These are phyloP conservation scores for Leptographium flavum DNA, from an alignment of 2,329 filamentous ascomycete genomes.

Conservation along the genomic window DNA sequence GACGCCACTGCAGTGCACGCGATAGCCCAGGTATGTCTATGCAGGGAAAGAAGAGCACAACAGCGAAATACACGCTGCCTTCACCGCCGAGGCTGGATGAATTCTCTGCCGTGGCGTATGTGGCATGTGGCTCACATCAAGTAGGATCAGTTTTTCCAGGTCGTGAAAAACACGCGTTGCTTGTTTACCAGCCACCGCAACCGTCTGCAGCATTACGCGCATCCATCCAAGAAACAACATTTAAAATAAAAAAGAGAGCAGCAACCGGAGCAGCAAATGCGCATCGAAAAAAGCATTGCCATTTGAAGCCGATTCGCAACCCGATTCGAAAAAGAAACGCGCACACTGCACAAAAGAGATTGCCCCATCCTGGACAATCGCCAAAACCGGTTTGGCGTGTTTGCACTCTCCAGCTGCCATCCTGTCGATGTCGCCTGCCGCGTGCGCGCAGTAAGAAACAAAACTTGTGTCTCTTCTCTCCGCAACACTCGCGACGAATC, in stretches of 20 bases:
- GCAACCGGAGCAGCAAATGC: neutral
- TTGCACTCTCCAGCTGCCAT: neutral
- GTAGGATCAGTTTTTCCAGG: neutral
- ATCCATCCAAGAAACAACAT: constrained; percentile 1
- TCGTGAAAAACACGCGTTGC: constrained; percentile 5
- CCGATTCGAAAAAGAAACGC: too few relatives aligned
- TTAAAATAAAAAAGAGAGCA: neutral
- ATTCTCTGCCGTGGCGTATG: constrained; percentile 1
- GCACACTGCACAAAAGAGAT: too few relatives aligned
- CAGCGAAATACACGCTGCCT: too few relatives aligned
- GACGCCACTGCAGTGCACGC: neutral
- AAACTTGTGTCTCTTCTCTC: neutral
- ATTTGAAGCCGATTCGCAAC: too few relatives aligned
- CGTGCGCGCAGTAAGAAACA: neutral
- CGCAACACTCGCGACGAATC: too few relatives aligned
- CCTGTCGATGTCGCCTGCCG: neutral
- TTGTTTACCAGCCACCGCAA: constrained; percentile 7
- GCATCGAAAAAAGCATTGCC: neutral
- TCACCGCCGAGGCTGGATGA: too few relatives aligned
- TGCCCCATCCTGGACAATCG: neutral
- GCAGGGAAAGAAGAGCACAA: neutral
- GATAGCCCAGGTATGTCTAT: neutral
- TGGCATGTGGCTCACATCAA: constrained; percentile 8
- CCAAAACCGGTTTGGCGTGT: constrained; percentile 7
- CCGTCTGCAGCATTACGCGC: neutral